Base-by-base conservation (phyloP, 1,139 yeast genomes). In the Candida sp. region DNA sequence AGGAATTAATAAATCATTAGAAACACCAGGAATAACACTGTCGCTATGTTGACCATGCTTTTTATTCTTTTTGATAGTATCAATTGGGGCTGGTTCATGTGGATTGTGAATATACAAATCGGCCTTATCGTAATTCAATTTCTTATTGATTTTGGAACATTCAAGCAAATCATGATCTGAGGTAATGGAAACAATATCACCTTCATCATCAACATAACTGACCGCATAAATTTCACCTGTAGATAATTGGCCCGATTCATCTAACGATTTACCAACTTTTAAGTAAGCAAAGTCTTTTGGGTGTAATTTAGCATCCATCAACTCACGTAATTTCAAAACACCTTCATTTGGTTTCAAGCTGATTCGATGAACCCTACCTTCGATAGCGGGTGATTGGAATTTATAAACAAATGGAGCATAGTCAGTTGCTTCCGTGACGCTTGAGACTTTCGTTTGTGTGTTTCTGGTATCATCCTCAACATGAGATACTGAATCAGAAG, bases 151-250 rank as follows among this genome's bases (percentile, higher is more conserved):
- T 40, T 68, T 63, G 23, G 86, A 80, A 58, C 96, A 88, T 49
- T 88, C 96, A 21, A 70, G 54, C 45, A 89, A 72, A 58, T 89
- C 96, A 51, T 75, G 77, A 53, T 84, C 86, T 2, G 88, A 77
- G 0, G 95, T 84, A 36, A 89, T 81, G 2, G 89, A 82, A 22
- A 89, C 88, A 5, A 84, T 66, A 60, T 89, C 97, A 4, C 88
- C 87, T 55, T 89, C 97, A 55, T 89, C 96, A 57, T 89, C 97
- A 27, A 83, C 62, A 54, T 88, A 89, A 48, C 91, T 82, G 40
- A 88, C 77, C 1, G 89, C 90, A 60, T 81, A 85, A 1, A 61
- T 64, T 4, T 66, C 68, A 46, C 56, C 48, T 32, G 34, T 7
- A n/a, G 34, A 32, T n/a, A 32, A 32, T 6, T 32, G 12, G 2